Percentiles rank a stretch among this genome's conserved stretches.
Conservation (phyloP, 192 early-diverging fungal genomes). For the Chytriomyces sp. region DNA sequence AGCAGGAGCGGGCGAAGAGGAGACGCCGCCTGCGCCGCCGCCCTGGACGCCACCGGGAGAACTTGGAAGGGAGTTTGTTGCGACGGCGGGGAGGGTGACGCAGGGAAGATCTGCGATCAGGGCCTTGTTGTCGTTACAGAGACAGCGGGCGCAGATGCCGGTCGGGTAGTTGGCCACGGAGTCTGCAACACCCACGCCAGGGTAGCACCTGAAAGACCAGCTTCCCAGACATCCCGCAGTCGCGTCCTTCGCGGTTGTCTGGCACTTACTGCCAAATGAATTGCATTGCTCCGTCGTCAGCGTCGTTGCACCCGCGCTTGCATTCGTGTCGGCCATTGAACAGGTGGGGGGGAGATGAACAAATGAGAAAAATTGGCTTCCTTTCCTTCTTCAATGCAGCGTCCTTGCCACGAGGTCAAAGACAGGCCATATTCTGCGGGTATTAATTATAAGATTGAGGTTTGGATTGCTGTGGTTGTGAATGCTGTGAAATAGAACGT, state of each 20-base stretch:
- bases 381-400: background rate
- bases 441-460: background rate
- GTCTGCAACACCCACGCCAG: background rate
- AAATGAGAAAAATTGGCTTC: background rate
- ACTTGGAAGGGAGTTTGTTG: background rate
- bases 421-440: background rate
- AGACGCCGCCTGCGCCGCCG: background rate
- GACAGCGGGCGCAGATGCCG: constrained; percentile 29
- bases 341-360: too few species aligned
- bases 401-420: background rate
- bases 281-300: background rate
- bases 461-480: background rate
- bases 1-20: background rate
- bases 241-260: background rate
- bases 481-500: background rate
- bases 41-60: background rate
- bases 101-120: constrained; percentile 11
- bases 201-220: background rate
- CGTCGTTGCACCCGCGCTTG: background rate
- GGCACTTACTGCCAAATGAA: background rate
- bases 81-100: background rate
- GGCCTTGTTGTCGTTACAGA: constrained; percentile 7
- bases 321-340: too few species aligned
- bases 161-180: background rate
- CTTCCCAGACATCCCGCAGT: background rate